Percentiles rank a stretch among this genome's conserved stretches.
These are phyloP conservation scores for Bruguiera hainesii DNA, from an alignment of 441 rosid species.

Conservation along the genomic window DNA sequence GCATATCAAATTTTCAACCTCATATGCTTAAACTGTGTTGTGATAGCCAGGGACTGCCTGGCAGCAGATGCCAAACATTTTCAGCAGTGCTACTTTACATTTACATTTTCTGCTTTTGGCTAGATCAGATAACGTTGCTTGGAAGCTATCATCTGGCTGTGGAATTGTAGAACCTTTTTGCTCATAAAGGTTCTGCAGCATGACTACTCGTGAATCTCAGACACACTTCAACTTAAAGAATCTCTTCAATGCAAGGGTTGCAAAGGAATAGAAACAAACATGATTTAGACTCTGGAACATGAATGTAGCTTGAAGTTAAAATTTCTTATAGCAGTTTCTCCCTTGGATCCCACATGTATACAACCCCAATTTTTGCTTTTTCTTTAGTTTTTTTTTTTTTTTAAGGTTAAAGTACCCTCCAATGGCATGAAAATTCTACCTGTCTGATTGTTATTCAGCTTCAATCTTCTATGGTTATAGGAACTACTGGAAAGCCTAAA, in stretches of 20 bases:
- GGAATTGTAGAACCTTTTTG: neutral
- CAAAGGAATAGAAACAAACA: neutral
- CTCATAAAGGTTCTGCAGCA: neutral
- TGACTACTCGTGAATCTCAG: neutral
- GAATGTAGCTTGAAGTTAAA: neutral
- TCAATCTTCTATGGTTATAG: constrained; percentile 31
- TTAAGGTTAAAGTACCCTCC: neutral
- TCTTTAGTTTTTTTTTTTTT: neutral
- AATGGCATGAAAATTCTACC: neutral
- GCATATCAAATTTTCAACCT: neutral
- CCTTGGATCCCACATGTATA: neutral
- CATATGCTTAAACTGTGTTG: neutral
- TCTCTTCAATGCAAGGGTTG: neutral
- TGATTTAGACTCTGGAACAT: neutral
- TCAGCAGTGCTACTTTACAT: neutral
- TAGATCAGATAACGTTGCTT: neutral
- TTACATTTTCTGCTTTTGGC: constrained; percentile 2
- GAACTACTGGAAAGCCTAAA: constrained; percentile 91
- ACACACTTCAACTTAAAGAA: neutral
- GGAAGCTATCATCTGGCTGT: neutral
- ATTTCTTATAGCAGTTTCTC: neutral
- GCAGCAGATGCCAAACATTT: neutral
- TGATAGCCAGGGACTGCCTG: neutral
- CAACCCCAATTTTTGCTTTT: neutral
- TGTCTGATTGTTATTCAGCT: constrained; percentile 7